Percentiles rank a stretch among this genome's conserved stretches.
These are phyloP conservation scores for Beauveria bassiana DNA, from an alignment of 2,329 filamentous ascomycete species.

Conservation along the genomic window DNA sequence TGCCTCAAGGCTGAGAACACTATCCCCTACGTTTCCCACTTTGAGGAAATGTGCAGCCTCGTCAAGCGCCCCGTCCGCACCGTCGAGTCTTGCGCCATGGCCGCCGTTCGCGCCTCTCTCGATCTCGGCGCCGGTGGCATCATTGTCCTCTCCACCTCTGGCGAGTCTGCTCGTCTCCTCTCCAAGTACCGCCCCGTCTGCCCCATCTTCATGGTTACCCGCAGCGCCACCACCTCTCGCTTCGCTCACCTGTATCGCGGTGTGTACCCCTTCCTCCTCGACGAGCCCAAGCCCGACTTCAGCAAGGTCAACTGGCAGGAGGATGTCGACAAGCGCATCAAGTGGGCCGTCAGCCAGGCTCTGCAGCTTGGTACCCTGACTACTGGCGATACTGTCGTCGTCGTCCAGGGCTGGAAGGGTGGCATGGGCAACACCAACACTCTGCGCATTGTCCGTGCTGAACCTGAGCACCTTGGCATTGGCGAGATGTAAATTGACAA, in stretches of 20 bases:
- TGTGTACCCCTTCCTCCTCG: conserved; percentile 95
- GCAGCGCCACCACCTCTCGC: conserved; percentile 73
- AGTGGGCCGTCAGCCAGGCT: conserved; percentile 88
- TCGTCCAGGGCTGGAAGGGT: conserved; percentile 86
- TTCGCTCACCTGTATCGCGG: conserved; percentile 95
- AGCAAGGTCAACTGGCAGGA: conserved; percentile 92
- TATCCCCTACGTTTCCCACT: conserved; percentile 93
- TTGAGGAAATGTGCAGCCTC: conserved; percentile 86
- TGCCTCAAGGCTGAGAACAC: conserved; percentile 95
- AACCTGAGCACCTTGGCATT: conserved; percentile 50
- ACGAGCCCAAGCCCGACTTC: conserved; percentile 92
- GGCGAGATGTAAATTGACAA: conserved; percentile 29
- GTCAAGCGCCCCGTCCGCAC: conserved; percentile 78
- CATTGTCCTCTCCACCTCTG: conserved; percentile 90
- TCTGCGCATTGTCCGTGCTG: conserved; percentile 54
- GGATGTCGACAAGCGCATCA: conserved; percentile 94
- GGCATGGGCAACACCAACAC: conserved; percentile 92
- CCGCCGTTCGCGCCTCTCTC: conserved; percentile 87
- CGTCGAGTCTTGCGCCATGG: conserved; percentile 93
- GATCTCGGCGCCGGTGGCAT: conserved; percentile 96
- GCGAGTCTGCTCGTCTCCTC: conserved; percentile 86
- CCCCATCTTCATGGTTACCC: conserved; percentile 98
- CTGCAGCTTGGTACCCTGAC: conserved; percentile 71
- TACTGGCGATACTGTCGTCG: conserved; percentile 67
- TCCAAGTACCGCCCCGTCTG: conserved; percentile 99